phyloP scores from a whole-genome alignment of 2,329 filamentous ascomycete genomes.

The Ascochyta koolunga region DNA sequence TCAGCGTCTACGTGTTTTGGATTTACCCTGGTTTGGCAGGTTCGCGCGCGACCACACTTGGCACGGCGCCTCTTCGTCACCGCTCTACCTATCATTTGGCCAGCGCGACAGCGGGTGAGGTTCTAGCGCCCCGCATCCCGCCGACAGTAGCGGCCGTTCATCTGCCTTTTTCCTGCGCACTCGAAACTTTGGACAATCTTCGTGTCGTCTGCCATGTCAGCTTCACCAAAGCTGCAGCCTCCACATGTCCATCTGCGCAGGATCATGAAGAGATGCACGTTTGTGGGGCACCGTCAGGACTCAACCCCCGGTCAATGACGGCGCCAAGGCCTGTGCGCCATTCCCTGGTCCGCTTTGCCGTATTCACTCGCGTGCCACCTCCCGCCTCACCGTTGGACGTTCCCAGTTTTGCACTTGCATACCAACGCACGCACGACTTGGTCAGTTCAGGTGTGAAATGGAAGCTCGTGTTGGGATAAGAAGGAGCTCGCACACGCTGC shows the following conservation, averaged over 20 bases:
- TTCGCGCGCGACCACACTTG: slow-evolving; percentile 4
- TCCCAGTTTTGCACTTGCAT: neutral
- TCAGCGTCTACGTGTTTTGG: slow-evolving; percentile 14
- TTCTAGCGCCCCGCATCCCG: slow-evolving; percentile 10
- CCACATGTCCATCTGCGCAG: slow-evolving; percentile 2
- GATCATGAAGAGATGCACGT: slow-evolving; percentile 6
- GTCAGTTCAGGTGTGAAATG: no score
- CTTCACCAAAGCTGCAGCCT: neutral
- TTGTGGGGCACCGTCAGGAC: slow-evolving; percentile 9
- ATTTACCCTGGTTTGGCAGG: slow-evolving; percentile 5
- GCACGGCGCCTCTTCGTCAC: slow-evolving; percentile 15
- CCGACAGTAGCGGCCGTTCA: neutral
- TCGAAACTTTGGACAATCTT: neutral
- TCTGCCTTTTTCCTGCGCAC: neutral
- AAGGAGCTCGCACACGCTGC: no score
- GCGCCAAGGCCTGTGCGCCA: slow-evolving; percentile 5
- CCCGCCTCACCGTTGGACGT: neutral
- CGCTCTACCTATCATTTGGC: slow-evolving; percentile 8
- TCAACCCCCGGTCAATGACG: slow-evolving; percentile 11
- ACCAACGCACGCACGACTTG: slow-evolving; percentile 2
- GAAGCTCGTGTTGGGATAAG: no score
- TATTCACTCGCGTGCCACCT: slow-evolving; percentile 1
- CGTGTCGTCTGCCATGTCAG: neutral
- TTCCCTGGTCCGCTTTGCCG: neutral
- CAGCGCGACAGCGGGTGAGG: neutral